These are phyloP conservation scores for Botrytis porri DNA, from an alignment of 2,329 filamentous ascomycete species.

Conservation along the genomic window DNA sequence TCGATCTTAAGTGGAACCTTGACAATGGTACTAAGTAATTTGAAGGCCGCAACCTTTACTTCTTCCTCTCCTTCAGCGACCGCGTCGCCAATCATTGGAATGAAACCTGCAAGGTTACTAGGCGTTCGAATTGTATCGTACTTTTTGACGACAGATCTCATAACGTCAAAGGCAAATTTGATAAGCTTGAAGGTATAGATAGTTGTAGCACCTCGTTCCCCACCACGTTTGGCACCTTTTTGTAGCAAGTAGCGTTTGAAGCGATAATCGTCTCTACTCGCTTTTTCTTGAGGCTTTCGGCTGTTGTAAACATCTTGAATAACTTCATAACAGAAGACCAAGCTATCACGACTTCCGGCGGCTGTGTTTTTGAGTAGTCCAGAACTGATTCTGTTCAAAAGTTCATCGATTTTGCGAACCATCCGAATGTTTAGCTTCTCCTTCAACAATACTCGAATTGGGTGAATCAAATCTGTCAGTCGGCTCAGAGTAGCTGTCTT, in stretches of 20 bases:
- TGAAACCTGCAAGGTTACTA: slow-evolving; percentile 76
- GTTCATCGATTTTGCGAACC: slow-evolving; percentile 85
- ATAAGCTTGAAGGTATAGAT: slow-evolving; percentile 85
- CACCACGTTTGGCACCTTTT: slow-evolving; percentile 71
- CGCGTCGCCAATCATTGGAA: slow-evolving; percentile 85
- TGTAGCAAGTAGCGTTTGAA: slow-evolving; percentile 76
- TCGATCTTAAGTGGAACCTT: slow-evolving; percentile 74
- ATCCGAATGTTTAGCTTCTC: slow-evolving; percentile 82
- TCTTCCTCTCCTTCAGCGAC: slow-evolving; percentile 85
- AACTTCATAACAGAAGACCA: slow-evolving; percentile 95
- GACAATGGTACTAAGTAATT: slow-evolving; percentile 79
- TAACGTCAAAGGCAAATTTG: slow-evolving; percentile 81
- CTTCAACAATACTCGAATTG: slow-evolving; percentile 72
- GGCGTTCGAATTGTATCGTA: slow-evolving; percentile 77
- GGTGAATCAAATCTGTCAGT: slow-evolving; percentile 72
- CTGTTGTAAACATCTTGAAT: slow-evolving; percentile 81
- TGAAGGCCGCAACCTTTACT: slow-evolving; percentile 83
- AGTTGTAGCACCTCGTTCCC: slow-evolving; percentile 67
- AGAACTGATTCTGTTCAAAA: slow-evolving; percentile 77
- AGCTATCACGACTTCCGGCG: slow-evolving; percentile 72
- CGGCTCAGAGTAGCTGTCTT: slow-evolving; percentile 73
- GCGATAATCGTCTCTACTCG: slow-evolving; percentile 56
- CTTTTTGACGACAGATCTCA: slow-evolving; percentile 83
- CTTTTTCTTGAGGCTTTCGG: slow-evolving; percentile 49
- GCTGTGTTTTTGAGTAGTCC: slow-evolving; percentile 81